phyloP scores from a whole-genome alignment of 495 filamentous ascomycete genomes.

The Hypomontagnella monticulosa region DNA sequence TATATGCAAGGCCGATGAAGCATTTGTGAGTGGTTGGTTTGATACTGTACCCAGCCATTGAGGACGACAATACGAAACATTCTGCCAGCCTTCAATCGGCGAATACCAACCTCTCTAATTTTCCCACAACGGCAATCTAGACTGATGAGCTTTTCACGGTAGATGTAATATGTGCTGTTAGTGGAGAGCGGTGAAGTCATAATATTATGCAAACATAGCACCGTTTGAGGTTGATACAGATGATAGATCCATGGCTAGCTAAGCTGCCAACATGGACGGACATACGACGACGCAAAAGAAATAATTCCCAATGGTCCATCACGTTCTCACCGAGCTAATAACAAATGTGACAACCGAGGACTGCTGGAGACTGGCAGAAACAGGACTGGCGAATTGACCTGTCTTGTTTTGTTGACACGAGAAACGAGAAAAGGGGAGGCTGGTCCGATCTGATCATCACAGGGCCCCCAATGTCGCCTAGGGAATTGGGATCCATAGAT shows the following conservation, averaged over 20 bases:
- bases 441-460: constrained; percentile 39
- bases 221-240: constrained; percentile 33
- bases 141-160: constrained; percentile 3
- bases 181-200: constrained; percentile 24
- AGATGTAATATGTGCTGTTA: constrained; percentile 14
- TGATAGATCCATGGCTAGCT: constrained; percentile 21
- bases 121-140: constrained; percentile 5
- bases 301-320: constrained; percentile 27
- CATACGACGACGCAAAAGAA: not conserved
- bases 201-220: constrained; percentile 30
- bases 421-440: constrained; percentile 17
- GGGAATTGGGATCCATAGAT: constrained; percentile 11
- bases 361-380: constrained; percentile 4
- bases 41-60: constrained; percentile 32
- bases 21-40: constrained; percentile 32
- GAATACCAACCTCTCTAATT: constrained; percentile 36
- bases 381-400: not conserved
- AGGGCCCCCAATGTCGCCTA: constrained; percentile 9
- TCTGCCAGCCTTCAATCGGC: constrained; percentile 16
- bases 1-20: constrained; percentile 23
- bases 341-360: constrained; percentile 17
- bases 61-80: constrained; percentile 14
- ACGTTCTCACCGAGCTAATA: constrained; percentile 14
- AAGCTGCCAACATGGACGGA: not conserved
- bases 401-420: constrained; percentile 16